phyloP scores from a whole-genome alignment of 2,329 filamentous ascomycete genomes.

The Cladosporium halotolerans region DNA sequence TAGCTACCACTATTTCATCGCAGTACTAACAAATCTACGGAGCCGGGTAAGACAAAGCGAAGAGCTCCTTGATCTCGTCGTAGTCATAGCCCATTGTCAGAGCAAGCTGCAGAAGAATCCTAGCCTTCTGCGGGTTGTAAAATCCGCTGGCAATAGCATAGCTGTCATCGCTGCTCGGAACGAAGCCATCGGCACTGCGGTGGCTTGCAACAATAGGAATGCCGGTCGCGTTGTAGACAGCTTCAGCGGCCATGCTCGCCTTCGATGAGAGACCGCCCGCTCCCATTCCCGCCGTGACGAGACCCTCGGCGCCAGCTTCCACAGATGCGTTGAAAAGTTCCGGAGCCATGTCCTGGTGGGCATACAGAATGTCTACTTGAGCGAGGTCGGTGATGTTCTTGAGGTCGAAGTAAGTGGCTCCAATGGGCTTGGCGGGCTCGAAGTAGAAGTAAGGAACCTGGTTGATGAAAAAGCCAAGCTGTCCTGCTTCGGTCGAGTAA shows the following conservation, averaged over 20 bases:
- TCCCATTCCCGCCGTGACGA: constrained; percentile 52
- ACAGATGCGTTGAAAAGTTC: constrained; percentile 44
- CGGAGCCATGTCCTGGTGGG: constrained; percentile 45
- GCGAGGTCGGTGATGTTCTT: constrained; percentile 37
- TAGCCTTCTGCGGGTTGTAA: constrained; percentile 51
- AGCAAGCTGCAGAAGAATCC: constrained; percentile 44
- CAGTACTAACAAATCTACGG: not conserved
- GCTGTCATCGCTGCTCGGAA: constrained; percentile 29
- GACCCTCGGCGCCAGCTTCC: constrained; percentile 46
- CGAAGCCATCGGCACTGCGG: constrained; percentile 48
- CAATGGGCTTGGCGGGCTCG: constrained; percentile 44
- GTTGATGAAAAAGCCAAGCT: constrained; percentile 53
- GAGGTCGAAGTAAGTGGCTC: constrained; percentile 42
- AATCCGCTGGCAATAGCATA: constrained; percentile 44
- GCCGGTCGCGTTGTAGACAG: constrained; percentile 40
- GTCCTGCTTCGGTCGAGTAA: constrained; percentile 51
- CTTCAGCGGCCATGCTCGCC: constrained; percentile 37
- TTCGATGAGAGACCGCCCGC: constrained; percentile 45
- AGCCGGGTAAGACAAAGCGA: constrained; percentile 17
- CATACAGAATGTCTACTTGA: constrained; percentile 52
- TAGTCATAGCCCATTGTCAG: constrained; percentile 26
- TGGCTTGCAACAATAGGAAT: constrained; percentile 49
- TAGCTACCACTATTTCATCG: no score
- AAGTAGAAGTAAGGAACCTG: constrained; percentile 57
- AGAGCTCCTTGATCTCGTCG: constrained; percentile 41